Evolutionary conservation across 23 red algal species (phyloP), one percentile per base, ranked within the genome.

Genomic region (Gracilaria gracilis): DNA sequence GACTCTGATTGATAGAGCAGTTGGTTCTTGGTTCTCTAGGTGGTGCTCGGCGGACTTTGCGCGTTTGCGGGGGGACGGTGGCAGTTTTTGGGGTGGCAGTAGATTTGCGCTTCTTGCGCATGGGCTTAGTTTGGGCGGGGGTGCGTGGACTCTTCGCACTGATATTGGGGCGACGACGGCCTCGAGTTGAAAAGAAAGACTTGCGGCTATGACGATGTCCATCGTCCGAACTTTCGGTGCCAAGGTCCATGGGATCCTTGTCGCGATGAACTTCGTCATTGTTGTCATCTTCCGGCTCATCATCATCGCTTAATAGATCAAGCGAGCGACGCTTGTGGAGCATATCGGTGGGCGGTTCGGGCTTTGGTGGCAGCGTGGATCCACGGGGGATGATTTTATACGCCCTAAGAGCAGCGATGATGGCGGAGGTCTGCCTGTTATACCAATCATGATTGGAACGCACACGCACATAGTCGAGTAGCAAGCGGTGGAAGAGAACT

Each of bases 391-490:
- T 61, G 53, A 59, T 50, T n/a, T 90, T 29, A 53, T 67, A 90
- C 13, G 67, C 87, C 28, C 33, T 39, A 24, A 77, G 55, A 1
- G 87, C 87, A 14, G 62, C 75, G 62, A 39, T 2, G 35, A 90
- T 64, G 21, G 87, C 87, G 51, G 76, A 46, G 9, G 11, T 13
- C 21, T 90, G 87, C 1, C 28, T 72, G 9, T 72, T 36, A 4
- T 66, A 51, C 36, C 23, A 90, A 1, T 28, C 1, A 19, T 80
- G 74, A 24, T 67, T 74, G 21, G 25, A 1, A 42, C 47, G 57
- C 29, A 90, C 57, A 34, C 87, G 87, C 14, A 90, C 74, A 40
- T 83, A 37, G 4, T 92, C 40, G 53, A 83, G 75, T 7, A 92
- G 65, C 9, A 2, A 23, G n/a, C 79, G 89, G 44, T 83, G 79